These are phyloP conservation scores for Ganoderma meredithae DNA, from an alignment of 1,284 basidiomycete species.

Conservation along the genomic window DNA sequence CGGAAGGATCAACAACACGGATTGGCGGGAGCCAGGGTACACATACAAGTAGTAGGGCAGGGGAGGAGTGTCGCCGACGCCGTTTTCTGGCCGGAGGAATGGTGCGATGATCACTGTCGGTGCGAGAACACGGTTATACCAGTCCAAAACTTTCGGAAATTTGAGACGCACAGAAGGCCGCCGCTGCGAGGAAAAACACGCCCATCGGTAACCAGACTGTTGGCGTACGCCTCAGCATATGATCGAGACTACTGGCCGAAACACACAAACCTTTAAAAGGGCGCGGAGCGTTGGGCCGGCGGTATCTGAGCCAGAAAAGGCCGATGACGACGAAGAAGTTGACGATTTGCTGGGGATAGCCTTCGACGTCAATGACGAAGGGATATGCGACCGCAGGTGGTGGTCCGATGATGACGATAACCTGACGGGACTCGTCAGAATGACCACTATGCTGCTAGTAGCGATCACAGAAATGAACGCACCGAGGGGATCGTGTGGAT, in stretches of 20 bases:
- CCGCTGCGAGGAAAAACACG: constrained; percentile 60
- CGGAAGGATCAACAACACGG: background rate
- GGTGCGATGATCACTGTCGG: constrained; percentile 65
- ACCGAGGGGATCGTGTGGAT: constrained; percentile 64
- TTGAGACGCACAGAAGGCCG: constrained; percentile 53
- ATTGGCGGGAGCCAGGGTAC: no score
- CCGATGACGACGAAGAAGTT: constrained; percentile 64
- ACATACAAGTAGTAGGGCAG: constrained; percentile 64
- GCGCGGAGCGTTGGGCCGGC: constrained; percentile 51
- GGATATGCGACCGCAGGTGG: constrained; percentile 75
- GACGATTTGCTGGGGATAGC: constrained; percentile 65
- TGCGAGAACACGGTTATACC: constrained; percentile 28
- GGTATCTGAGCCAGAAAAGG: constrained; percentile 64
- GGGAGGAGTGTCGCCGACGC: constrained; percentile 64
- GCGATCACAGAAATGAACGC: constrained; percentile 43
- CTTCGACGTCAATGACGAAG: constrained; percentile 67
- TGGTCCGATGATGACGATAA: constrained; percentile 59
- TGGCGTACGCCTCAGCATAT: background rate
- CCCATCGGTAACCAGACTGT: constrained; percentile 66
- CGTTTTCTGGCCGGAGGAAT: constrained; percentile 60
- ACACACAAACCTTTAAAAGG: constrained; percentile 59
- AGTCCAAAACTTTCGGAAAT: background rate
- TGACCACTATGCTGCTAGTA: background rate
- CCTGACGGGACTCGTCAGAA: constrained; percentile 38
- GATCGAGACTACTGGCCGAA: background rate